Conservation (phyloP, 495 filamentous ascomycete species). For the Neurospora tetraspora region DNA sequence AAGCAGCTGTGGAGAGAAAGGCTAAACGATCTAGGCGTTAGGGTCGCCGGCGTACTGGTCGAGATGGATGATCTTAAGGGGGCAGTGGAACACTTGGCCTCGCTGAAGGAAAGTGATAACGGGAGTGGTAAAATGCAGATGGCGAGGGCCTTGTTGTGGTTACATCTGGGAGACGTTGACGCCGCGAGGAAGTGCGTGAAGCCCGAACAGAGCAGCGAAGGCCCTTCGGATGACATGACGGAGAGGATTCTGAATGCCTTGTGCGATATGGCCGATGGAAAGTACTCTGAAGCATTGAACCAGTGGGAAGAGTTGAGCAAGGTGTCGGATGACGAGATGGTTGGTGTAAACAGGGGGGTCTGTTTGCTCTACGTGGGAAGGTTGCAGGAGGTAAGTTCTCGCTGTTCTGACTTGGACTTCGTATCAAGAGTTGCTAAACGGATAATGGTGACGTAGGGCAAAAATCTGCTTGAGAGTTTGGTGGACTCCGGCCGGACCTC, state of each 20-base stretch:
- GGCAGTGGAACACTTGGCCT: constrained; percentile 57
- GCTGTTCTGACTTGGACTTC: background rate
- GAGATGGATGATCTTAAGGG: constrained; percentile 85
- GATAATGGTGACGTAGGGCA: constrained; percentile 34
- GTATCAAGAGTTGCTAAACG: constrained; percentile 6
- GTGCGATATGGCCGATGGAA: constrained; percentile 66
- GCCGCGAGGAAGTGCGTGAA: constrained; percentile 48
- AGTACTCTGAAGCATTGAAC: constrained; percentile 51
- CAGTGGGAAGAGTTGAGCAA: constrained; percentile 52
- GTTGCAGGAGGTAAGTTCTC: constrained; percentile 54
- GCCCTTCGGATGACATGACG: constrained; percentile 6
- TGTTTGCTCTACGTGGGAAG: constrained; percentile 70
- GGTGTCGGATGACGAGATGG: constrained; percentile 43
- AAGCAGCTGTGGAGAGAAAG: constrained; percentile 55
- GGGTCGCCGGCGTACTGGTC: constrained; percentile 69
- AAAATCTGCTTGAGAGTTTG: constrained; percentile 51
- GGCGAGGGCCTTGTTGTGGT: constrained; percentile 53
- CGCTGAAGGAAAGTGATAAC: constrained; percentile 23
- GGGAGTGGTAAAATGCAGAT: constrained; percentile 23
- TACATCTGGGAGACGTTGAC: constrained; percentile 66
- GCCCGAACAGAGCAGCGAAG: constrained; percentile 6
- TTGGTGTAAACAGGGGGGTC: constrained; percentile 71
- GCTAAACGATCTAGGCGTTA: constrained; percentile 62
- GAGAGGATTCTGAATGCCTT: constrained; percentile 49
- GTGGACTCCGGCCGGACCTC: constrained; percentile 53